Conservation (phyloP, 345 rosid species). For the Sisymbrium irio region DNA sequence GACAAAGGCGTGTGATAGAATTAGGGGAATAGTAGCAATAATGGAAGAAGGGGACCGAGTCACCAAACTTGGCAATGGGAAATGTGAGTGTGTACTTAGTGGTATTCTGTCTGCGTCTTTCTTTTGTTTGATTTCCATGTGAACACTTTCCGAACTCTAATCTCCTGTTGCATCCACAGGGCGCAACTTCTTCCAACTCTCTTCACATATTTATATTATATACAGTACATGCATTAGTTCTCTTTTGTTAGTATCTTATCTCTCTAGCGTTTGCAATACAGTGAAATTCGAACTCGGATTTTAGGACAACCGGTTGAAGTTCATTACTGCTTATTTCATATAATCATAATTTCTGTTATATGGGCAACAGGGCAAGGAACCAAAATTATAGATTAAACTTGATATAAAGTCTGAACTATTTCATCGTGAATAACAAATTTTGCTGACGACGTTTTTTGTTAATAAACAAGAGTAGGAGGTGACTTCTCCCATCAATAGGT, state of each 20-base stretch:
- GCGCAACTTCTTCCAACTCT: slow-evolving; percentile 17
- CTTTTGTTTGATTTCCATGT: slow-evolving; percentile 23
- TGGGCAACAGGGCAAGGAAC: not conserved
- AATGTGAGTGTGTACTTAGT: slow-evolving; percentile 23
- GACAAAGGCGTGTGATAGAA: slow-evolving; percentile 10
- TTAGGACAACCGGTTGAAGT: too few relatives aligned
- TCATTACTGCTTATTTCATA: too few relatives aligned
- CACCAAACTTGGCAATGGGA: slow-evolving; percentile 13
- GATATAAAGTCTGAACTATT: not conserved
- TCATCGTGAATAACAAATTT: too few relatives aligned
- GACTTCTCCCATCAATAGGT: slow-evolving; percentile 1
- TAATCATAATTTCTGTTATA: not conserved
- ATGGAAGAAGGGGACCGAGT: slow-evolving; percentile 24
- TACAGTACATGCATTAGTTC: not conserved
- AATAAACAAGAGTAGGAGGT: not conserved
- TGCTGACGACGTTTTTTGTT: not conserved
- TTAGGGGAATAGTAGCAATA: slow-evolving; percentile 18
- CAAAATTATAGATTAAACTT: not conserved
- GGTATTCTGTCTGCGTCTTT: slow-evolving; percentile 29
- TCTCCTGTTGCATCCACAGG: slow-evolving; percentile 27
- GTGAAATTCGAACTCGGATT: not conserved
- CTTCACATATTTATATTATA: slow-evolving; percentile 7
- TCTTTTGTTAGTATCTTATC: not conserved
- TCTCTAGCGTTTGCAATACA: not conserved
- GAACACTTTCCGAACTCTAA: slow-evolving; percentile 19